Percentiles rank a stretch among this genome's conserved stretches.
Evolutionary conservation across 108 stramenopile species (phyloP).

Genomic region (Fistulifera solaris): DNA sequence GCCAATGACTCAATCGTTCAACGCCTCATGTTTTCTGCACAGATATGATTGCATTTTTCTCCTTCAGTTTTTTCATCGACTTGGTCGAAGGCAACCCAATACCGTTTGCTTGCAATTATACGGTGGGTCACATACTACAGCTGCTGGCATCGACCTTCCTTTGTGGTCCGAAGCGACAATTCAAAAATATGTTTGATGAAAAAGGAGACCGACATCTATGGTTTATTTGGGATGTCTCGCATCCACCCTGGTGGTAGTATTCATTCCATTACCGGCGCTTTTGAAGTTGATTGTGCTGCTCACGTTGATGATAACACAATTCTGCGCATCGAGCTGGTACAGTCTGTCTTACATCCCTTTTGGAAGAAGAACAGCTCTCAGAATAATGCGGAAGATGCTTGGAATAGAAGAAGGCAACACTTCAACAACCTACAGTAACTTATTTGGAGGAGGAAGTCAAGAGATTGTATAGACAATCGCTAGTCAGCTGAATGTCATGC

Average conservation of each 20-base stretch:
- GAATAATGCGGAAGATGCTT: conserved; percentile 18
- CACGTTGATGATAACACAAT: conserved; percentile 48
- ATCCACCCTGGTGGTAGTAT: conserved; percentile 51
- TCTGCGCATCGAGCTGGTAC: conserved; percentile 69
- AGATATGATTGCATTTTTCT: conserved; percentile 75
- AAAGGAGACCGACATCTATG: conserved; percentile 39
- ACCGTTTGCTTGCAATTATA: conserved; percentile 75
- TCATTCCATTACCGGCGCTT: conserved; percentile 46
- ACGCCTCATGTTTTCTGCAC: background rate
- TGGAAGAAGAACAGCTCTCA: conserved; percentile 44
- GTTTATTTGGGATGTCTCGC: conserved; percentile 56
- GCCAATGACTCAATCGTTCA: background rate
- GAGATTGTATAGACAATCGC: too few species aligned
- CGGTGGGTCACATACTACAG: conserved; percentile 37
- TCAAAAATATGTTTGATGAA: conserved; percentile 78
- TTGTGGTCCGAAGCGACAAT: conserved; percentile 57
- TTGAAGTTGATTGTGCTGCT: conserved; percentile 49
- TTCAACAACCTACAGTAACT: too few species aligned
- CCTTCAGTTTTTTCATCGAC: conserved; percentile 68
- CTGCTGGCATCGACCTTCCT: conserved; percentile 35
- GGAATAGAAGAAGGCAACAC: conserved; percentile 19
- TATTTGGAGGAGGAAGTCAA: too few species aligned
- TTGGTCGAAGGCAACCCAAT: conserved; percentile 70
- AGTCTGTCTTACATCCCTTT: conserved; percentile 74
- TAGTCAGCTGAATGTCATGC: too few species aligned